A percentile compares a stretch with the other conserved stretches of the same genome.
These are phyloP conservation scores for Trichoderma lentiforme DNA, from an alignment of 2,329 filamentous ascomycete species.

Conservation along the genomic window DNA sequence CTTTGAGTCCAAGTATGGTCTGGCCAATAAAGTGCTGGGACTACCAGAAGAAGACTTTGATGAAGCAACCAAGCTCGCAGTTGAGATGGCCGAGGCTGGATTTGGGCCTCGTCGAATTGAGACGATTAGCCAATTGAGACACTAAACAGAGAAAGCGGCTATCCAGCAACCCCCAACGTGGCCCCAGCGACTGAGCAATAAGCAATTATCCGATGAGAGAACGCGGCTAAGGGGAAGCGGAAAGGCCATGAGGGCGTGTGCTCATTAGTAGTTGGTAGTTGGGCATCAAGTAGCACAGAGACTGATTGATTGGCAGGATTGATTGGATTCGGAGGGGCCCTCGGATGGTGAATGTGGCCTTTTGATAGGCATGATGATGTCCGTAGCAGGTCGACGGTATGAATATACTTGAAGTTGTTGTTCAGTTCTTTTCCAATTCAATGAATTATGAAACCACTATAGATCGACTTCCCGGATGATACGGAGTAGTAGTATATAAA, in stretches of 20 bases:
- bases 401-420: not conserved
- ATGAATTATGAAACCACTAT: no score
- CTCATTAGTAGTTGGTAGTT: not conserved
- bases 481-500: not conserved
- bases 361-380: not conserved
- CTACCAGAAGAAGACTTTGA: slow-evolving; percentile 59
- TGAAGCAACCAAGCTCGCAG: slow-evolving; percentile 47
- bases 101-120: not conserved
- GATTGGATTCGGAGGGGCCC: not conserved
- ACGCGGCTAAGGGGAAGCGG: not conserved
- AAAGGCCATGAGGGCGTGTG: not conserved
- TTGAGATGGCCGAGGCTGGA: slow-evolving; percentile 37
- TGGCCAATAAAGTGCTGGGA: slow-evolving; percentile 51
- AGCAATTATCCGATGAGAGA: not conserved
- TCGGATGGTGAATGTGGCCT: not conserved
- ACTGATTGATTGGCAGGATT: not conserved
- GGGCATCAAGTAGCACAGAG: not conserved
- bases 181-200: not conserved
- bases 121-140: not conserved
- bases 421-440: not conserved
- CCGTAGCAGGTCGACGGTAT: not conserved
- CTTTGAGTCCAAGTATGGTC: slow-evolving; percentile 37
- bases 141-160: not conserved
- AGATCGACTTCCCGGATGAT: no score
- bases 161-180: no score